Evolutionary conservation across 805 yeast species (phyloP).

Genomic region (Nakazawaea anatomiae): DNA sequence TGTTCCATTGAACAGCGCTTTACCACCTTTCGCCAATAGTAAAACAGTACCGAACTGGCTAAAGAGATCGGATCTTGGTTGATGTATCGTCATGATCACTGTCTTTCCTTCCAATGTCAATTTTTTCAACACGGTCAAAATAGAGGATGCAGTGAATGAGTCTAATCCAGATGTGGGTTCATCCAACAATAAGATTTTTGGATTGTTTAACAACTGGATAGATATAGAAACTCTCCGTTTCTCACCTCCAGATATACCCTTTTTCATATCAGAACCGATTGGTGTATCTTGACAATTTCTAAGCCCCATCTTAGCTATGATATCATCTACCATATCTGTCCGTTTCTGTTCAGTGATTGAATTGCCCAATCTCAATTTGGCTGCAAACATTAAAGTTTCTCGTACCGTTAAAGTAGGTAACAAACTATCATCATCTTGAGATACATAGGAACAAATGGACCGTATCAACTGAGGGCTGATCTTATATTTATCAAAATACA

Average conservation of each 20-base stretch:
- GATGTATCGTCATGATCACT: constrained; percentile 67
- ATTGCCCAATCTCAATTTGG: constrained; percentile 49
- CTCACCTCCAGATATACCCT: constrained; percentile 65
- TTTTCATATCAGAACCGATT: constrained; percentile 44
- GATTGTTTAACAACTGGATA: constrained; percentile 59
- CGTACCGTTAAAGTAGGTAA: constrained; percentile 63
- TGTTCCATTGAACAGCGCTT: constrained; percentile 54
- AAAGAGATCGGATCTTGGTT: constrained; percentile 65
- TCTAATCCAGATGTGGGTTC: constrained; percentile 83
- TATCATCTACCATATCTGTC: constrained; percentile 34
- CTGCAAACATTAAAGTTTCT: constrained; percentile 65
- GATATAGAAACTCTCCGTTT: constrained; percentile 73
- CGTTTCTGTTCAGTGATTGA: constrained; percentile 32
- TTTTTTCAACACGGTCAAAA: constrained; percentile 45
- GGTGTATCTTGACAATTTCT: constrained; percentile 64
- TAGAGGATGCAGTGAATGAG: constrained; percentile 60
- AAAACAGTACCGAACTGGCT: constrained; percentile 55
- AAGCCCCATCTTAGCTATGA: constrained; percentile 54
- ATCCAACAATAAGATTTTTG: constrained; percentile 60
- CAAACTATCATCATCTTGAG: constrained; percentile 66
- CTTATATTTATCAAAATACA: constrained; percentile 24
- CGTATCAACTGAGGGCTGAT: constrained; percentile 3
- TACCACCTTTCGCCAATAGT: constrained; percentile 59
- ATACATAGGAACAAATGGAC: constrained; percentile 55
- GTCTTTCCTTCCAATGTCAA: constrained; percentile 50